Percentiles rank a stretch among this genome's conserved stretches.
These are phyloP conservation scores for Gentiana macrophylla DNA, from an alignment of 257 asterid species.

Conservation along the genomic window DNA sequence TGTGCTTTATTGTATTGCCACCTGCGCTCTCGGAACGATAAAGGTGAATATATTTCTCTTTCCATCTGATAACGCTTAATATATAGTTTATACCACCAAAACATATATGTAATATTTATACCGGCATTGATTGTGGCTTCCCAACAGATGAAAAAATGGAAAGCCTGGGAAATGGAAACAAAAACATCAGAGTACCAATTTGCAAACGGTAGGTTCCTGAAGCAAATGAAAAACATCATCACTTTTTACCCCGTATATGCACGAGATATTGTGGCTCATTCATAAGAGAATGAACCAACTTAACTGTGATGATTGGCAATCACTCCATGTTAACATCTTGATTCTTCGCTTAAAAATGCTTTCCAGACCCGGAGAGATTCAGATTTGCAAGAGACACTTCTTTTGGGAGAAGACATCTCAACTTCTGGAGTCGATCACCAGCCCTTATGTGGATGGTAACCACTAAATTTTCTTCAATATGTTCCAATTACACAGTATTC, in stretches of 20 bases:
- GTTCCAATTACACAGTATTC: background rate
- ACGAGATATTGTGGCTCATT: too few species aligned
- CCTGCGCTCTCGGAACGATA: conserved; percentile 46
- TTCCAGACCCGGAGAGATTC: conserved; percentile 49
- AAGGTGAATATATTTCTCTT: conserved; percentile 29
- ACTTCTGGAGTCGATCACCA: conserved; percentile 43
- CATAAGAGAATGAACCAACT: too few species aligned
- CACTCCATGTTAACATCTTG: too few species aligned
- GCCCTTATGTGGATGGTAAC: conserved; percentile 39
- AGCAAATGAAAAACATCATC: background rate
- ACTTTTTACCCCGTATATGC: too few species aligned
- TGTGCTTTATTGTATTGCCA: conserved; percentile 36
- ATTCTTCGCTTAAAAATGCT: too few species aligned
- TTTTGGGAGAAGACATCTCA: conserved; percentile 49
- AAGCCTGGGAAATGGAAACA: conserved; percentile 70
- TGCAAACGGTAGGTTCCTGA: conserved; percentile 33
- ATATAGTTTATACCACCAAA: too few species aligned
- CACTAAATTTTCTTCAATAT: too few species aligned
- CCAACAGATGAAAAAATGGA: conserved; percentile 70
- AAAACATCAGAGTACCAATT: conserved; percentile 48
- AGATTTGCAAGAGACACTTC: conserved; percentile 55
- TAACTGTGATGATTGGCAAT: too few species aligned
- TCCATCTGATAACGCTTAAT: too few species aligned
- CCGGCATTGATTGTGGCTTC: background rate
- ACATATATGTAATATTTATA: background rate